A percentile compares a stretch with the other conserved stretches of the same genome.
Evolutionary conservation across 2,329 filamentous ascomycete species (phyloP).

Genomic region (Sporothrix luriei): DNA sequence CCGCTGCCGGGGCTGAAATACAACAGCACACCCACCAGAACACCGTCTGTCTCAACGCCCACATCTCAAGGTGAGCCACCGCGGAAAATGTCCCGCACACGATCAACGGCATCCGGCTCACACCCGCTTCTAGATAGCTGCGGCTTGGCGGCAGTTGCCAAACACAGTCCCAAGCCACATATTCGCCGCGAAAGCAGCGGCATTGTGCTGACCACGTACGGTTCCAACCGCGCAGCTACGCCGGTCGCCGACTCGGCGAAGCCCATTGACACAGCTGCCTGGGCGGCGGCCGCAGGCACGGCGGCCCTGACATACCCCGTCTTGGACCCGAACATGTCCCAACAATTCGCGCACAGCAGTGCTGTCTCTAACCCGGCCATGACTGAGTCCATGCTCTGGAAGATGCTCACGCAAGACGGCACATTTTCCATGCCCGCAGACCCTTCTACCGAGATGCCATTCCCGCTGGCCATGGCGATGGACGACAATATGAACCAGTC

Average conservation of each 20-base stretch:
- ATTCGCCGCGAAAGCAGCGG: slow-evolving; percentile 10
- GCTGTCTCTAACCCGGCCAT: no score
- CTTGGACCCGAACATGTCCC: slow-evolving; percentile 1
- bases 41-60: slow-evolving; percentile 15
- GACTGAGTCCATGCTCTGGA: not conserved
- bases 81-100: no score
- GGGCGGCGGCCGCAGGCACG: not conserved
- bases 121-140: not conserved
- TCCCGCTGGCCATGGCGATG: not conserved
- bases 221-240: not conserved
- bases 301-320: slow-evolving; percentile 4
- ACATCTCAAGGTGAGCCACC: not conserved
- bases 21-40: not conserved
- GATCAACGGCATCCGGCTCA: not conserved
- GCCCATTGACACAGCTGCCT: slow-evolving; percentile 8
- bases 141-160: not conserved
- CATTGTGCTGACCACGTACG: not conserved
- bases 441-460: not conserved
- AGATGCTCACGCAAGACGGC: not conserved
- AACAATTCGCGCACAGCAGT: not conserved
- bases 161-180: not conserved
- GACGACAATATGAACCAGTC: not conserved
- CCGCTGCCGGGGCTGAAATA: not conserved
- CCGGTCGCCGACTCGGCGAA: not conserved
- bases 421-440: not conserved